A percentile compares a stretch with the other conserved stretches of the same genome.
Conservation (phyloP, 2,329 filamentous ascomycete species). For the Rutstroemia sydowiana region DNA sequence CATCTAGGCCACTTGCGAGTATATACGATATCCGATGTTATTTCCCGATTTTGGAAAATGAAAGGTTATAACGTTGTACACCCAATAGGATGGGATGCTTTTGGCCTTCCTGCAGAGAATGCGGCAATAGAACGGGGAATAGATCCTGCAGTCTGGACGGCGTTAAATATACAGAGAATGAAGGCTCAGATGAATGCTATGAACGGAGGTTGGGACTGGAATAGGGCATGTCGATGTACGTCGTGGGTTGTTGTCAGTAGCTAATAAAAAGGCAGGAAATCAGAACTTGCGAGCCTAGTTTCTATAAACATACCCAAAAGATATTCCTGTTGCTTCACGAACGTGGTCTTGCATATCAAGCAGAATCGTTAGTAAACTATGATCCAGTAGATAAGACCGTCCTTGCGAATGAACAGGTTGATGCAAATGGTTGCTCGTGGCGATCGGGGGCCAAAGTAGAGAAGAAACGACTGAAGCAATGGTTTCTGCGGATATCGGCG, state of each 20-base stretch:
- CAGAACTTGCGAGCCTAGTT: slow-evolving; percentile 73
- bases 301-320: slow-evolving; percentile 84
- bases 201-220: slow-evolving; percentile 81
- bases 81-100: slow-evolving; percentile 94
- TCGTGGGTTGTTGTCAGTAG: not conserved
- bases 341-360: slow-evolving; percentile 72
- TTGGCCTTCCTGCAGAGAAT: slow-evolving; percentile 86
- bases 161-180: slow-evolving; percentile 74
- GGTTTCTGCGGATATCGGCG: slow-evolving; percentile 80
- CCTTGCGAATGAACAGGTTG: slow-evolving; percentile 89
- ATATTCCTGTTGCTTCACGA: slow-evolving; percentile 74
- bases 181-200: slow-evolving; percentile 72
- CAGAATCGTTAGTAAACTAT: slow-evolving; percentile 80
- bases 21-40: slow-evolving; percentile 83
- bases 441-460: slow-evolving; percentile 79
- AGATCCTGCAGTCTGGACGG: slow-evolving; percentile 72
- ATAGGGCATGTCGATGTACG: slow-evolving; percentile 52
- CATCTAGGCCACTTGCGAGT: slow-evolving; percentile 84
- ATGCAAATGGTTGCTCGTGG: slow-evolving; percentile 78
- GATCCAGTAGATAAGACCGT: slow-evolving; percentile 87
- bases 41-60: slow-evolving; percentile 69
- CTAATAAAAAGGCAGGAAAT: slow-evolving; percentile 54
- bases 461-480: slow-evolving; percentile 72
- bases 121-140: slow-evolving; percentile 78
- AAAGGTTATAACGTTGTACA: slow-evolving; percentile 69